phyloP scores from a whole-genome alignment of 305 asterid species.

The Coffea humblotiana region DNA sequence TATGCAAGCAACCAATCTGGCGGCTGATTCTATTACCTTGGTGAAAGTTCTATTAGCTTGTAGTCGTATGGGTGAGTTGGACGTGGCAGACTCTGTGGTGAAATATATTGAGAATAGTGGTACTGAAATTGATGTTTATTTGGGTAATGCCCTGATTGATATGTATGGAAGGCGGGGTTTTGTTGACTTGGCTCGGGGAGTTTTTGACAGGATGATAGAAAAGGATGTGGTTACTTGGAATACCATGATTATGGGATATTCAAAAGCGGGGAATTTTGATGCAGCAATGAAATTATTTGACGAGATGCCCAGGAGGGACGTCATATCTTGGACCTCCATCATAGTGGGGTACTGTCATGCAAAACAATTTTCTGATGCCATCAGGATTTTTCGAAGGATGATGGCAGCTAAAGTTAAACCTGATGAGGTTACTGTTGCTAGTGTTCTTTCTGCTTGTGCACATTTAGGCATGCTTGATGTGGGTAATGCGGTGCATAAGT shows the following conservation, averaged over 20 bases:
- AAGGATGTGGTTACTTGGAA: slow-evolving; percentile 76
- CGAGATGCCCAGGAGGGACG: slow-evolving; percentile 63
- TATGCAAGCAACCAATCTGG: slow-evolving; percentile 48
- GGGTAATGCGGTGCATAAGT: slow-evolving; percentile 52
- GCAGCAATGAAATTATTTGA: slow-evolving; percentile 52
- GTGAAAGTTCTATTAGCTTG: slow-evolving; percentile 71
- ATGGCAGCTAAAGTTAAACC: slow-evolving; percentile 50
- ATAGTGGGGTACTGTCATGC: slow-evolving; percentile 58
- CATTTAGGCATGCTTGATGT: slow-evolving; percentile 56
- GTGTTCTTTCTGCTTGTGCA: slow-evolving; percentile 68
- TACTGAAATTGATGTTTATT: slow-evolving; percentile 51
- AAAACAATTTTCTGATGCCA: slow-evolving; percentile 42
- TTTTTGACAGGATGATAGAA: slow-evolving; percentile 49
- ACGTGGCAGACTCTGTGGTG: slow-evolving; percentile 39
- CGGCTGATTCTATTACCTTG: slow-evolving; percentile 68
- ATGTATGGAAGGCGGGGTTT: slow-evolving; percentile 51
- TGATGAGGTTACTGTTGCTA: slow-evolving; percentile 51
- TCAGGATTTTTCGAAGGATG: slow-evolving; percentile 58
- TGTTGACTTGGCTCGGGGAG: slow-evolving; percentile 39
- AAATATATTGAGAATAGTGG: slow-evolving; percentile 42
- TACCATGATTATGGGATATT: slow-evolving; percentile 50
- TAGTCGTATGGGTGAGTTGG: slow-evolving; percentile 40
- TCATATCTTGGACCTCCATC: slow-evolving; percentile 80
- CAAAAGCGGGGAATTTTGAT: slow-evolving; percentile 51
- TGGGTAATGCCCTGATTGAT: slow-evolving; percentile 70